phyloP scores from a whole-genome alignment of 108 stramenopile species.

The Cyclotella baltica region DNA sequence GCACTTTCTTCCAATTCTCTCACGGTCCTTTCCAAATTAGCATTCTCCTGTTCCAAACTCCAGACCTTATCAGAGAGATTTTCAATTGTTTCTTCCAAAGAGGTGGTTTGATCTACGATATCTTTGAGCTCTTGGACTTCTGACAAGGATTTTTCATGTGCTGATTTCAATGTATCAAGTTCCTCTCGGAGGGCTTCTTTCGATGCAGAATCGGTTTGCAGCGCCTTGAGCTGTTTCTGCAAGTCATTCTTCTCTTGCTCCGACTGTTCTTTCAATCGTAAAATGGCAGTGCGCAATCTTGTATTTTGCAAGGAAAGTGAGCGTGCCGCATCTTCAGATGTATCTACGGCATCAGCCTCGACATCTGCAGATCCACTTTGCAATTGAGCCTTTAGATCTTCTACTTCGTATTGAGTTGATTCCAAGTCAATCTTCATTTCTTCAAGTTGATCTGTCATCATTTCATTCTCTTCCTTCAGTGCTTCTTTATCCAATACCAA shows the following conservation, averaged over 20 bases:
- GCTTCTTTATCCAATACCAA: constrained; percentile 86
- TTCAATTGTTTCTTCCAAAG: constrained; percentile 87
- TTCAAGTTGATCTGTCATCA: constrained; percentile 73
- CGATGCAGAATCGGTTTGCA: constrained; percentile 46
- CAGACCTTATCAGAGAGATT: constrained; percentile 77
- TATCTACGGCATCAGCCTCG: constrained; percentile 19
- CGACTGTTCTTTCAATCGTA: constrained; percentile 82
- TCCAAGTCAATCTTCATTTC: constrained; percentile 81
- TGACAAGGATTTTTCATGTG: constrained; percentile 46
- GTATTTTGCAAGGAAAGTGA: constrained; percentile 79
- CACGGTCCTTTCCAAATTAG: constrained; percentile 61
- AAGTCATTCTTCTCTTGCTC: constrained; percentile 80
- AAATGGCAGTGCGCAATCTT: constrained; percentile 82
- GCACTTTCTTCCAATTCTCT: constrained; percentile 88
- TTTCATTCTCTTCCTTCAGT: constrained; percentile 81
- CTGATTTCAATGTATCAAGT: constrained; percentile 33
- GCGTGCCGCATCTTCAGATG: constrained; percentile 62
- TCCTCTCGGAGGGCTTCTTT: constrained; percentile 60
- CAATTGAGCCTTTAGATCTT: constrained; percentile 74
- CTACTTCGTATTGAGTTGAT: constrained; percentile 81
- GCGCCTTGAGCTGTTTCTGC: constrained; percentile 57
- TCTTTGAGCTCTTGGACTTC: constrained; percentile 85
- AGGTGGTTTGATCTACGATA: constrained; percentile 81
- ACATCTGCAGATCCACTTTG: constrained; percentile 1
- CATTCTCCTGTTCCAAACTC: constrained; percentile 74